phyloP scores from a whole-genome alignment of 345 rosid species.

The Populus alba region DNA sequence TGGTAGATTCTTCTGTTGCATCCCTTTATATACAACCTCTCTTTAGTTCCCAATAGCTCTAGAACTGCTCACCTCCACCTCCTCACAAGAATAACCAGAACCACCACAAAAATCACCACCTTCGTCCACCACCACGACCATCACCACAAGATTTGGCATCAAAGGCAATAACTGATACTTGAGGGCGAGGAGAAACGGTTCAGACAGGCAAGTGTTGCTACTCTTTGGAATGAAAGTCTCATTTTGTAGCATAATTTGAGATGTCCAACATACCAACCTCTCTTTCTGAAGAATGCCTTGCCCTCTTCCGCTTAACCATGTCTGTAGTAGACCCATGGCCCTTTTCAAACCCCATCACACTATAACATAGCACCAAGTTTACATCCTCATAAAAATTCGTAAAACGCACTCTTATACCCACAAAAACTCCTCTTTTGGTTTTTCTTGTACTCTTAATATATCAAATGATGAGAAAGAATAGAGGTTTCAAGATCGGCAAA shows the following conservation, averaged over 20 bases:
- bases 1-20: not conserved
- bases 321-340: conserved; percentile 61
- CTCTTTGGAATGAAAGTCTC: conserved; percentile 18
- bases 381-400: not conserved
- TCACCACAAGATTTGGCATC: not conserved
- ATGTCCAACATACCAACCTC: conserved; percentile 50
- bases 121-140: not conserved
- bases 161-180: not conserved
- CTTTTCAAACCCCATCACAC: conserved; percentile 27
- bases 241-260: not conserved
- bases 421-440: not conserved
- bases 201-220: not conserved
- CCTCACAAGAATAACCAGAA: not conserved
- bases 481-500: conserved; percentile 65
- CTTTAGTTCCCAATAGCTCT: not conserved
- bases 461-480: conserved; percentile 40
- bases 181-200: not conserved
- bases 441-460: not conserved
- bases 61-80: not conserved
- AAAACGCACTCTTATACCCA: not conserved
- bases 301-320: conserved; percentile 46
- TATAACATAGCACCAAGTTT: not conserved
- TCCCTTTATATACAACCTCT: not conserved
- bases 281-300: conserved; percentile 48
- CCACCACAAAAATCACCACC: not conserved